Percentiles rank a stretch among this genome's conserved stretches.
These are phyloP conservation scores for Annona cherimola DNA, from an alignment of 164 flowering plant species.

Conservation along the genomic window DNA sequence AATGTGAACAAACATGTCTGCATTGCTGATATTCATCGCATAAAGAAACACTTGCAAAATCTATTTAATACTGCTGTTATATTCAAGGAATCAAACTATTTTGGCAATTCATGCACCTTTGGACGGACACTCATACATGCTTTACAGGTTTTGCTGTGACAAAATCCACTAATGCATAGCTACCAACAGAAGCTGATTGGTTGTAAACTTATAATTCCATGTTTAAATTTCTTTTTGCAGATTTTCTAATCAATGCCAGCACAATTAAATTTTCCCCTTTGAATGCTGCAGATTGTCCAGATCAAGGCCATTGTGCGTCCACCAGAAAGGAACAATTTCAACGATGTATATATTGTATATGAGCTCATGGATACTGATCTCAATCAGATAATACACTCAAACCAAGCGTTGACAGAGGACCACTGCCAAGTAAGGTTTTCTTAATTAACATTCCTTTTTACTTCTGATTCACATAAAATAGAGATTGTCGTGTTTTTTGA, in stretches of 20 bases:
- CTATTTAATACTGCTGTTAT: not conserved
- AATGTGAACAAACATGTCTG: not conserved
- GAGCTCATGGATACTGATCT: slow-evolving; percentile 91
- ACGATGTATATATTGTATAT: slow-evolving; percentile 80
- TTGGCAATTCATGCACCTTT: not conserved
- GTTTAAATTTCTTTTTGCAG: not conserved
- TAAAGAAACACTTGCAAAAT: too few species aligned
- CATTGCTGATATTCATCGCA: not conserved
- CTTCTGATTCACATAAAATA: too few species aligned
- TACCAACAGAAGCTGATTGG: not conserved
- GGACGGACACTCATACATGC: not conserved
- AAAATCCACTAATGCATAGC: not conserved
- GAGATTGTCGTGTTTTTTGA: too few species aligned
- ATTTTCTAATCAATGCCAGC: not conserved
- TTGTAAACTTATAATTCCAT: not conserved
- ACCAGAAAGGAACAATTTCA: slow-evolving; percentile 53
- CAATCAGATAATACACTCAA: slow-evolving; percentile 75
- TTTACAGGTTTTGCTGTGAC: not conserved
- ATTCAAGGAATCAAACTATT: not conserved
- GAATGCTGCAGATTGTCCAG: slow-evolving; percentile 48
- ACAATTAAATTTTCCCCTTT: not conserved
- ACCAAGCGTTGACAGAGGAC: slow-evolving; percentile 69
- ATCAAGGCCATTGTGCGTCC: slow-evolving; percentile 82
- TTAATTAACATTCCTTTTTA: not conserved
- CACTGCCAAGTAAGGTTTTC: slow-evolving; percentile 67